These are phyloP conservation scores for Nemania diffusa DNA, from an alignment of 2,329 filamentous ascomycete species.

Conservation along the genomic window DNA sequence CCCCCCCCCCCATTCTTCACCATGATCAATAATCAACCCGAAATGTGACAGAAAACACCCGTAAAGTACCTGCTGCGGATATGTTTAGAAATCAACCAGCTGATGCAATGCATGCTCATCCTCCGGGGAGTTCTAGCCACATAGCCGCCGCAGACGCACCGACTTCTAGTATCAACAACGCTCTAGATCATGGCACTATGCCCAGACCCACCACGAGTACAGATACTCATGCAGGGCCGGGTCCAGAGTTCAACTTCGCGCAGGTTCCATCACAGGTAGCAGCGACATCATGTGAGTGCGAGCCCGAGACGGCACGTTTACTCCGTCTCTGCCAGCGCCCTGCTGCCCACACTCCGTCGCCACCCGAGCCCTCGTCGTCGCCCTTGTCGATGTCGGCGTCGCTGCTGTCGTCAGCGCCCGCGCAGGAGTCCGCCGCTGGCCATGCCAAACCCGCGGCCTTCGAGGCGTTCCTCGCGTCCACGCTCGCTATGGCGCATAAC, in stretches of 20 bases:
- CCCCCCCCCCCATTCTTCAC: neutral
- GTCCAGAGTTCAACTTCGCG: neutral
- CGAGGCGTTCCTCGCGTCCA: neutral
- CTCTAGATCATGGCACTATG: neutral
- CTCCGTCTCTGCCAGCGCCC: neutral
- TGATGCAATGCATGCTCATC: neutral
- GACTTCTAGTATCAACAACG: neutral
- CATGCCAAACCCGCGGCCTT: neutral
- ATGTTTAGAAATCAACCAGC: neutral
- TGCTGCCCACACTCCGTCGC: neutral
- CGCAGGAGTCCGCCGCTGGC: neutral
- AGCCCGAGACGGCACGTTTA: constrained; percentile 10
- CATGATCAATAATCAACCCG: neutral
- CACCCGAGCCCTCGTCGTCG: neutral
- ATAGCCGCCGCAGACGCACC: neutral
- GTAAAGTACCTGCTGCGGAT: neutral
- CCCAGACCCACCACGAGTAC: neutral
- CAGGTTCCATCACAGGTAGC: neutral
- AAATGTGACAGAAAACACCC: neutral
- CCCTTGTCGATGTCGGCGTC: neutral
- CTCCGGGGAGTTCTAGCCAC: neutral
- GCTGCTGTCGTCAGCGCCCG: neutral
- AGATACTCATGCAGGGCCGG: neutral
- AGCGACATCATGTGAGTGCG: constrained; percentile 15
- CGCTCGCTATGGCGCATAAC: constrained; percentile 17